Conservation (phyloP, 805 yeast genomes). For the Wickerhamomyces chaumierensis region DNA sequence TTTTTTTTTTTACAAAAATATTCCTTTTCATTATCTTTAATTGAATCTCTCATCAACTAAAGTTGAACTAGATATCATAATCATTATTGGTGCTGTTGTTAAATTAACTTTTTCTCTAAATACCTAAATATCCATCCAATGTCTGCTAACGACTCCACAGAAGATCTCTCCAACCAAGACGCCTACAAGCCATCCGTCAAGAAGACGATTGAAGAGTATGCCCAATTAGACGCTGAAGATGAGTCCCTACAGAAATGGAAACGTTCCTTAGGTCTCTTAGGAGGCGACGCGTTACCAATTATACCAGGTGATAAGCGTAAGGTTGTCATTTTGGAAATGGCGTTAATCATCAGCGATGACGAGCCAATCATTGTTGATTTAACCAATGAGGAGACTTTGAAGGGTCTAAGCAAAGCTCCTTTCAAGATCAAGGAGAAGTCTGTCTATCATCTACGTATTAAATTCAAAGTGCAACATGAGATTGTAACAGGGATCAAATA, state of each 20-base stretch:
- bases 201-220: constrained; percentile 77
- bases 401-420: constrained; percentile 48
- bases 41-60: too few relatives aligned
- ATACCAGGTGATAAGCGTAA: constrained; percentile 57
- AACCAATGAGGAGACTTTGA: constrained; percentile 48
- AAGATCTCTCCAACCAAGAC: constrained; percentile 48
- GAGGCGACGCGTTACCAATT: constrained; percentile 49
- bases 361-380: constrained; percentile 58
- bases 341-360: constrained; percentile 59
- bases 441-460: constrained; percentile 57
- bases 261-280: constrained; percentile 66
- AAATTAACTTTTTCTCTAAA: too few relatives aligned
- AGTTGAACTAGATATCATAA: too few relatives aligned
- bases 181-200: constrained; percentile 45
- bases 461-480: constrained; percentile 80
- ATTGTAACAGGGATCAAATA: constrained; percentile 86
- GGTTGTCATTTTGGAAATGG: constrained; percentile 73
- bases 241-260: constrained; percentile 90
- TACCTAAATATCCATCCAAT: too few relatives aligned
- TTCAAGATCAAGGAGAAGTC: constrained; percentile 74
- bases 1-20: too few relatives aligned
- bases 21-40: too few relatives aligned
- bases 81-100: too few relatives aligned
- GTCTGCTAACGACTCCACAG: constrained; percentile 18
- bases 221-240: constrained; percentile 77